phyloP scores from a whole-genome alignment of 305 asterid species.

The Solanum hybrid region DNA sequence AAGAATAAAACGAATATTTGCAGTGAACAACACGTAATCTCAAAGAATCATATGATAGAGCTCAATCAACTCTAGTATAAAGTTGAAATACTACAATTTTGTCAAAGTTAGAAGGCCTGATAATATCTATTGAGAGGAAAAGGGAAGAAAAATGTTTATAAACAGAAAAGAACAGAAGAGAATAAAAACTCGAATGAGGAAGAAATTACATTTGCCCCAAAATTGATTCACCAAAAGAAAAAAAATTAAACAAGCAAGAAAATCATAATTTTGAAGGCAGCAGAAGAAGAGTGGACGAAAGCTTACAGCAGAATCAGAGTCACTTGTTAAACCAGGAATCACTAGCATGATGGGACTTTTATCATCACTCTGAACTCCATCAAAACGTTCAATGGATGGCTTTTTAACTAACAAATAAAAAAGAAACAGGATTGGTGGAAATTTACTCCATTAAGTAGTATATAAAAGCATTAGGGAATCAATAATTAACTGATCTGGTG shows the following conservation, averaged over 20 bases:
- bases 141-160: background rate
- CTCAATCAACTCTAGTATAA: background rate
- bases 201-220: background rate
- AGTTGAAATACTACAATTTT: background rate
- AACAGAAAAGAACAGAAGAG: background rate
- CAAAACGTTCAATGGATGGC: constrained; percentile 26
- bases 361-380: constrained; percentile 26
- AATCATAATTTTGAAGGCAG: background rate
- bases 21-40: background rate
- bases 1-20: background rate
- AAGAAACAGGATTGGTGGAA: background rate
- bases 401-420: constrained; percentile 26
- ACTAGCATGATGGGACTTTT: constrained; percentile 59
- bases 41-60: background rate
- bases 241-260: background rate
- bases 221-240: background rate
- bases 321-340: constrained; percentile 90
- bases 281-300: constrained; percentile 6
- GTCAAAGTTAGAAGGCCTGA: background rate
- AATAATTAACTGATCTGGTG: background rate
- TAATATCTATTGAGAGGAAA: background rate
- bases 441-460: background rate
- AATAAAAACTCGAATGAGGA: background rate
- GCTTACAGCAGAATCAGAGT: constrained; percentile 74
- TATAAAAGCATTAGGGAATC: background rate